These are phyloP conservation scores for Ganoderma lingzhi DNA, from an alignment of 1,284 basidiomycete species.

Conservation along the genomic window DNA sequence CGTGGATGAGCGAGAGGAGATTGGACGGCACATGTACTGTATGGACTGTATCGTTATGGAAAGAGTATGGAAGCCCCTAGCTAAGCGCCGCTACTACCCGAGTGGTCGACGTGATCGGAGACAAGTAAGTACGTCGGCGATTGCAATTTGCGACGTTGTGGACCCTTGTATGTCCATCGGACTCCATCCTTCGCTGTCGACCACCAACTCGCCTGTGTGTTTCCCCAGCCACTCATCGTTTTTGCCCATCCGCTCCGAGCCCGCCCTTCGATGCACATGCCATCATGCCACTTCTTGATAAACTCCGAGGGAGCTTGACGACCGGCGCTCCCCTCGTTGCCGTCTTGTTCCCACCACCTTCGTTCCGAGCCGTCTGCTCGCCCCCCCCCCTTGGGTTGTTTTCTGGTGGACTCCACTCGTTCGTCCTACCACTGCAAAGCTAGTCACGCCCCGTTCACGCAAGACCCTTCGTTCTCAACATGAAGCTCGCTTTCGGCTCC, in stretches of 20 bases:
- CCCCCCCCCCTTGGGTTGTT: not conserved
- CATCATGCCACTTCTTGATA: constrained; percentile 19
- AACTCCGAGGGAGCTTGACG: constrained; percentile 21
- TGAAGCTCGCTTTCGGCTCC: constrained; percentile 24
- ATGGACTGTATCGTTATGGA: not conserved
- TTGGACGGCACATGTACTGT: not conserved
- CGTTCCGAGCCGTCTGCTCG: constrained; percentile 14
- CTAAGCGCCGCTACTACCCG: not conserved
- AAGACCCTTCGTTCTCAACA: constrained; percentile 7
- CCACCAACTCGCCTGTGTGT: not conserved
- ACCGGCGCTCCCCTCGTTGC: constrained; percentile 27
- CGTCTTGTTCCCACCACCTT: constrained; percentile 19
- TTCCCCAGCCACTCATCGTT: not conserved
- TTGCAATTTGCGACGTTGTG: constrained; percentile 16
- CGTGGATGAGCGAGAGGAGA: not conserved
- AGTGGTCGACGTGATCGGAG: not conserved
- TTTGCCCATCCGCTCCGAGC: not conserved
- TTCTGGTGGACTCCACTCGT: constrained; percentile 28
- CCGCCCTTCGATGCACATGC: not conserved
- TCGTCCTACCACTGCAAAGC: constrained; percentile 19
- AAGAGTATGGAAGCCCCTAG: not conserved
- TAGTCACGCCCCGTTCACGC: not conserved
- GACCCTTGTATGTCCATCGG: constrained; percentile 24
- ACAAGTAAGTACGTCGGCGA: not conserved
- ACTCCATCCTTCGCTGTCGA: constrained; percentile 5